These are phyloP conservation scores for Yamadazyma laniorum DNA, from an alignment of 805 yeast genomes.

Conservation along the genomic window DNA sequence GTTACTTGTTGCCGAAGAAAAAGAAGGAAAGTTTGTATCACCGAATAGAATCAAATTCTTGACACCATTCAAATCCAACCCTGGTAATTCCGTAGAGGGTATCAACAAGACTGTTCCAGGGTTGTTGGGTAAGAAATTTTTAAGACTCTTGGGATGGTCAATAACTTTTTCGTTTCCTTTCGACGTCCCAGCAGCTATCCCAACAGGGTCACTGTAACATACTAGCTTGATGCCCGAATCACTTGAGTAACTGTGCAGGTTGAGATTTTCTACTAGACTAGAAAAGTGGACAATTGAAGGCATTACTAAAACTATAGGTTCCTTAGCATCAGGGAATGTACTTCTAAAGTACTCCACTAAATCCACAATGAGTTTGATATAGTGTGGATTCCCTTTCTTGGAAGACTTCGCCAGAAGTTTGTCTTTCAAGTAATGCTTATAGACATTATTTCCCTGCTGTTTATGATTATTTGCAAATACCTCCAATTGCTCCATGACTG, in stretches of 20 bases:
- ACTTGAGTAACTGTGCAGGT: background rate
- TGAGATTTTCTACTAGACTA: background rate
- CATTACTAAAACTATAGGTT: background rate
- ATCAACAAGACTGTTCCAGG: background rate
- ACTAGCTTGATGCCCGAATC: background rate
- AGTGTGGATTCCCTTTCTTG: background rate
- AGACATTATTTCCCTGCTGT: background rate
- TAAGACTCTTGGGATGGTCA: background rate
- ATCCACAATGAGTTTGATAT: too few relatives aligned
- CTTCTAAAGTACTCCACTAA: background rate
- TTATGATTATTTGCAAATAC: background rate
- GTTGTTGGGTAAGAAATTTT: background rate
- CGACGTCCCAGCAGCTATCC: background rate
- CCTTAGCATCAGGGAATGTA: background rate
- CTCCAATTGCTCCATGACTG: background rate
- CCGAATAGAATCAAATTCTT: constrained; percentile 3
- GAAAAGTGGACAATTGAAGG: background rate
- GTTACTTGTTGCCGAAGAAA: background rate
- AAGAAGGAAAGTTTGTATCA: background rate
- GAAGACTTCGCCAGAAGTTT: background rate
- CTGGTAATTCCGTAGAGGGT: constrained; percentile 5
- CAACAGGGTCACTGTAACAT: background rate
- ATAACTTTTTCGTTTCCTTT: background rate
- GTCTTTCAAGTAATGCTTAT: background rate
- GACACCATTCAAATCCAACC: constrained; percentile 1